Base-by-base conservation (phyloP, 2,329 filamentous ascomycete genomes). In the Sporothrix humicola region DNA sequence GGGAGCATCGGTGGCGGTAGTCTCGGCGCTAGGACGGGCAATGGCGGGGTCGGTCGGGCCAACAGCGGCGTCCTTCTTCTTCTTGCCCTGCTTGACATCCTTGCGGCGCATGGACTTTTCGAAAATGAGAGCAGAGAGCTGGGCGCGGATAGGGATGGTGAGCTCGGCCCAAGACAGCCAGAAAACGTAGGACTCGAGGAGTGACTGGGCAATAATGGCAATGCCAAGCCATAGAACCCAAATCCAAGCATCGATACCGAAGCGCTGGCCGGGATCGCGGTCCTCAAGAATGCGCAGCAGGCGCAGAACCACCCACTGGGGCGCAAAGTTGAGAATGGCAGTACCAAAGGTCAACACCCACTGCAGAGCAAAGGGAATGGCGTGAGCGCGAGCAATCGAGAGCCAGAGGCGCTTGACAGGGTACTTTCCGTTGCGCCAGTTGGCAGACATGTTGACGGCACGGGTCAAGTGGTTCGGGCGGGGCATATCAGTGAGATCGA, bases 71-170 rank as follows among this genome's bases (percentile, higher is more conserved):
- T 81, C 78, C 48, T 83, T 79, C 10, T 81, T 77, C 78, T 87
- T 89, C 50, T 84, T 84, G 4, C 87, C 85, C 12, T 88, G 87
- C 79, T 94, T 93, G 56, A 93, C 88, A 79, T 95, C 93, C 79
- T 95, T 95, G 68, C 91, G 87, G 59, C 91, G 87, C 85, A 94
- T 89, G 0, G 92, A 88, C 80, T 96, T 96, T 74, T 91, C 88
- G 77, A 95, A 95, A 17, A 95, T 87, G 8, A 94, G 84, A 0
- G 91, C 87, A 1, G 91, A 89, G 1, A 96, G 82, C 77, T 94
- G 90, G 42, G 89, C 87, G 70, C 91, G 89, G 17, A 95, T 83
- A 0, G 92, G 91, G 31, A 93, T 85, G 63, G 86, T 86, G 12
- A 95, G 79, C 70, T 89, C 86, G 0, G 87, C 85, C 80, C 87